Evolutionary conservation across 805 yeast species (phyloP).

Genomic region (Monosporozyma unispora): DNA sequence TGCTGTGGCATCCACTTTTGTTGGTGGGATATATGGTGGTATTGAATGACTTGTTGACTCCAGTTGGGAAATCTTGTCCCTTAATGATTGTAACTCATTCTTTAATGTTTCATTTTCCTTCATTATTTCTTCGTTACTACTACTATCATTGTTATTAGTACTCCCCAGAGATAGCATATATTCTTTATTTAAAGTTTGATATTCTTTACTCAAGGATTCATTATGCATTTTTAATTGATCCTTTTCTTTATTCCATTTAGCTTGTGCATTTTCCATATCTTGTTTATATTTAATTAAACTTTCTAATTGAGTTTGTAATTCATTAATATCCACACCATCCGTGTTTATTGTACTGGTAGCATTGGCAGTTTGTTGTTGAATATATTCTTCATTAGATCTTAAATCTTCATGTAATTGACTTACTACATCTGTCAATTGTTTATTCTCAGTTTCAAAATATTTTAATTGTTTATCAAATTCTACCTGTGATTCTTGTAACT

Average conservation of each 20-base stretch:
- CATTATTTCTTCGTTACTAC: slow-evolving; percentile 5
- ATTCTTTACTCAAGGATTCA: slow-evolving; percentile 23
- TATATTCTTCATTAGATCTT: slow-evolving; percentile 20
- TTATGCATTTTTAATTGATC: slow-evolving; percentile 25
- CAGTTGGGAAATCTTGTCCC: neutral
- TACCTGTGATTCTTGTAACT: slow-evolving; percentile 20
- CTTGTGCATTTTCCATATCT: slow-evolving; percentile 10
- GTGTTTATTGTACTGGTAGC: neutral
- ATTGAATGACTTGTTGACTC: slow-evolving; percentile 16
- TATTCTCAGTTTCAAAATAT: slow-evolving; percentile 24
- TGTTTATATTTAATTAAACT: slow-evolving; percentile 9
- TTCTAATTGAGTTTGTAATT: slow-evolving; percentile 8
- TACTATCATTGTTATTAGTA: slow-evolving; percentile 8
- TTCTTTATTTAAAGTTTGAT: slow-evolving; percentile 20
- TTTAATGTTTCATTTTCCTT: slow-evolving; percentile 21
- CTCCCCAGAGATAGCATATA: slow-evolving; percentile 13
- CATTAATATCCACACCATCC: slow-evolving; percentile 1
- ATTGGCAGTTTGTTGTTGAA: neutral
- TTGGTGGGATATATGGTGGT: slow-evolving; percentile 22
- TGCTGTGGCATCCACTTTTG: slow-evolving; percentile 44
- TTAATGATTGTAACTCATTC: slow-evolving; percentile 21
- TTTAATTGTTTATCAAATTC: slow-evolving; percentile 21
- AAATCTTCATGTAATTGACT: slow-evolving; percentile 28
- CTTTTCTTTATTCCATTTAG: slow-evolving; percentile 21
- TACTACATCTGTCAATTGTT: slow-evolving; percentile 26